Evolutionary conservation across 139 green algal species (phyloP).

Genomic region (Closterium sp.): DNA sequence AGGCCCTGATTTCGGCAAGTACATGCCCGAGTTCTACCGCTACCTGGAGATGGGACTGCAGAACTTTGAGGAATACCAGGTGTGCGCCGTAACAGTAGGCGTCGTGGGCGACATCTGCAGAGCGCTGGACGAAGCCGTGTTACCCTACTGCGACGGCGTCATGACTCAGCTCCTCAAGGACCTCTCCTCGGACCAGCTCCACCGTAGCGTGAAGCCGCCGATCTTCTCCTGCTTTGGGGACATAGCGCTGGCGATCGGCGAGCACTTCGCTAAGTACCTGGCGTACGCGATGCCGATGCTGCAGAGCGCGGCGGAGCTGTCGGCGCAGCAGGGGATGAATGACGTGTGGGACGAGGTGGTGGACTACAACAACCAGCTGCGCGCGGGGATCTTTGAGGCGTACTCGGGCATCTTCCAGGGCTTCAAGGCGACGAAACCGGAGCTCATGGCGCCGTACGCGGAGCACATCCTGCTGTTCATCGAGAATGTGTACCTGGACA

Average conservation of each 20-base stretch:
- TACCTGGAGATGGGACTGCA: constrained; percentile 81
- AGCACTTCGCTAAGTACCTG: constrained; percentile 85
- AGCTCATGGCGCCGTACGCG: constrained; percentile 39
- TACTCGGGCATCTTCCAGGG: constrained; percentile 83
- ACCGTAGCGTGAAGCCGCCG: constrained; percentile 91
- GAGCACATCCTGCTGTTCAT: constrained; percentile 67
- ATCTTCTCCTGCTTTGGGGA: constrained; percentile 92
- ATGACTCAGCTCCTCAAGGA: constrained; percentile 56
- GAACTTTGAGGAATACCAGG: constrained; percentile 77
- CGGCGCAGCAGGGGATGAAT: constrained; percentile 53
- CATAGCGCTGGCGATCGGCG: constrained; percentile 84
- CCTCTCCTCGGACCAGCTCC: constrained; percentile 65
- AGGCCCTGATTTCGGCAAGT: constrained; percentile 83
- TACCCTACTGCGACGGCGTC: constrained; percentile 78
- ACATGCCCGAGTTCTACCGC: constrained; percentile 81
- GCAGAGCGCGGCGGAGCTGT: constrained; percentile 67
- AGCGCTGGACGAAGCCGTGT: constrained; percentile 73
- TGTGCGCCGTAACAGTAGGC: constrained; percentile 72
- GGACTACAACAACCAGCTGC: constrained; percentile 92
- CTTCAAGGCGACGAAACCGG: constrained; percentile 55
- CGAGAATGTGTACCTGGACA: constrained; percentile 65
- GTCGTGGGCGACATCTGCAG: constrained; percentile 87
- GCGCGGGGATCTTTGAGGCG: constrained; percentile 87
- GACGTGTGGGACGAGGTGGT: constrained; percentile 65
- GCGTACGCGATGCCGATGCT: constrained; percentile 79